These are phyloP conservation scores for Lichina pygmaea DNA, from an alignment of 495 filamentous ascomycete species.

Conservation along the genomic window DNA sequence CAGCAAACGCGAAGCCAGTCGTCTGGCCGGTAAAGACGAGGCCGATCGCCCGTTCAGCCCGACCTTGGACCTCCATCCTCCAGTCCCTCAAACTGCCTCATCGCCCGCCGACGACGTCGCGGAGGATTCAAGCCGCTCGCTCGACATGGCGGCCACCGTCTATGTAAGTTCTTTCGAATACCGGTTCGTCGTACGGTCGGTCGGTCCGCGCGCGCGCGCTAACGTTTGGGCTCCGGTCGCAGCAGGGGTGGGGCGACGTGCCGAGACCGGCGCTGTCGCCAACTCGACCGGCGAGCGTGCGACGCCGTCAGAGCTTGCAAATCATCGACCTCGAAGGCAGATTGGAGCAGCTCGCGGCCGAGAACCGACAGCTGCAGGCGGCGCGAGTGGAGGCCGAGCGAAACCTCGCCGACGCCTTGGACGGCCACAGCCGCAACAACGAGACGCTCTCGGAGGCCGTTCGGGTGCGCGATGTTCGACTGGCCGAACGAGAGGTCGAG, in stretches of 20 bases:
- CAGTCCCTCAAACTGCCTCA: constrained; percentile 10
- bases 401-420: constrained; percentile 17
- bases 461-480: constrained; percentile 23
- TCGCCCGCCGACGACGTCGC: constrained; percentile 44
- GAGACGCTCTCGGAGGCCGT: constrained; percentile 26
- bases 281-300: constrained; percentile 84
- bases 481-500: constrained; percentile 40
- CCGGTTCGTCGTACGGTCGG: too few species aligned
- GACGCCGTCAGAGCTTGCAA: constrained; percentile 88
- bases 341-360: constrained; percentile 54
- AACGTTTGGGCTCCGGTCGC: not conserved
- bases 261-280: constrained; percentile 78
- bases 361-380: constrained; percentile 52
- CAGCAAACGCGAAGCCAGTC: constrained; percentile 17
- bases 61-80: constrained; percentile 4
- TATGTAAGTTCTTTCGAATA: constrained; percentile 38
- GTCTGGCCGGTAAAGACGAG: constrained; percentile 2
- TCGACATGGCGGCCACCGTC: constrained; percentile 68
- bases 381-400: constrained; percentile 43
- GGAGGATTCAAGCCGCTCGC: constrained; percentile 60
- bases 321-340: constrained; percentile 55
- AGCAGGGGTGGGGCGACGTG: constrained; percentile 91
- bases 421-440: constrained; percentile 28
- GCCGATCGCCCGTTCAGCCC: not conserved
- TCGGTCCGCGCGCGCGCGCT: not conserved